Evolutionary conservation across 495 filamentous ascomycete species (phyloP).

Genomic region (Xylaria scruposa): DNA sequence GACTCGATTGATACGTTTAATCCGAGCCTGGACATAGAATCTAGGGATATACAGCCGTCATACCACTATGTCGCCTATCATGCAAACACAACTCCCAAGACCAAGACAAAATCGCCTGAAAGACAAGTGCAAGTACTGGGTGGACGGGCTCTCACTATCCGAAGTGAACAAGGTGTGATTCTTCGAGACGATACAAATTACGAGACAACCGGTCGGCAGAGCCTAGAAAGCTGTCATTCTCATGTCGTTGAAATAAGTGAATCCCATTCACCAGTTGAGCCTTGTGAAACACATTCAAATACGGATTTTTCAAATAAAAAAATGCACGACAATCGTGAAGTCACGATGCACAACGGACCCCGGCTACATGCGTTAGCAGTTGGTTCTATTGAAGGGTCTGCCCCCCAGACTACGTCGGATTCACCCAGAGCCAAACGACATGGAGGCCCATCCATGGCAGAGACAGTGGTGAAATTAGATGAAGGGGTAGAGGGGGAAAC

Average conservation of each 20-base stretch:
- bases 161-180: conserved; percentile 42
- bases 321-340: not conserved
- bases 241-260: not conserved
- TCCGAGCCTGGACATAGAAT: conserved; percentile 38
- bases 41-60: conserved; percentile 29
- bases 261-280: not conserved
- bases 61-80: conserved; percentile 38
- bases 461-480: not conserved
- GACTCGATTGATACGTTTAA: conserved; percentile 43
- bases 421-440: not conserved
- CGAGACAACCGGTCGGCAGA: not conserved
- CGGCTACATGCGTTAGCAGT: not conserved
- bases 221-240: not conserved
- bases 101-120: conserved; percentile 36
- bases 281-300: not conserved
- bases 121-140: conserved; percentile 39
- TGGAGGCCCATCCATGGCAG: not conserved
- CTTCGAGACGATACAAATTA: conserved; percentile 35
- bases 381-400: not conserved
- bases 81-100: conserved; percentile 33
- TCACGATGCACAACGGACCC: not conserved
- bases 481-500: not conserved
- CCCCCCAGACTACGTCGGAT: not conserved
- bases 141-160: conserved; percentile 35
- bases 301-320: not conserved